A percentile compares a stretch with the other conserved stretches of the same genome.
These are phyloP conservation scores for Backusella psychrophila DNA, from an alignment of 192 early-diverging fungal species.

Conservation along the genomic window DNA sequence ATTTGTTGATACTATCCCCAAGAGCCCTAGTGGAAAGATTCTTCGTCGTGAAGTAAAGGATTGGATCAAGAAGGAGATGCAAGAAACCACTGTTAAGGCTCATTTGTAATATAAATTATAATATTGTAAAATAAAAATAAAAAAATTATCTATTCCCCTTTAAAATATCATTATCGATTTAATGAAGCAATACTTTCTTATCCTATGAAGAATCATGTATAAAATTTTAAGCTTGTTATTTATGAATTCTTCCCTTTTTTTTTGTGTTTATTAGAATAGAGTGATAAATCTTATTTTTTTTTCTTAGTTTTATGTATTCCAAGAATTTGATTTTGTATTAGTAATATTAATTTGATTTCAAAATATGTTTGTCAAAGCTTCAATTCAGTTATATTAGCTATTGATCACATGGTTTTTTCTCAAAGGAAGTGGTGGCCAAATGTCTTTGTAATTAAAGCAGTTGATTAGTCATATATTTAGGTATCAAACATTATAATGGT, in stretches of 20 bases:
- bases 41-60: slow-evolving; percentile 58
- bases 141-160: background rate
- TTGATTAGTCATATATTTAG: too few species aligned
- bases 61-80: slow-evolving; percentile 24
- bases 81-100: slow-evolving; percentile 7
- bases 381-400: background rate
- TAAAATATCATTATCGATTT: background rate
- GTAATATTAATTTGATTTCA: background rate
- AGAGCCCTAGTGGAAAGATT: slow-evolving; percentile 80
- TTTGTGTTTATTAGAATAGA: too few species aligned
- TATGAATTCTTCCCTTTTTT: too few species aligned
- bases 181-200: background rate
- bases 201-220: background rate
- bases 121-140: slow-evolving; percentile 8
- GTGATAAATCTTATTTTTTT: too few species aligned
- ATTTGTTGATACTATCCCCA: slow-evolving; percentile 72
- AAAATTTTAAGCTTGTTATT: background rate
- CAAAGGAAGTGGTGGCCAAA: background rate
- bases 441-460: too few species aligned
- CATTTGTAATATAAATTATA: slow-evolving; percentile 4
- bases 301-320: too few species aligned
- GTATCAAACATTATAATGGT: too few species aligned
- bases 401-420: background rate
- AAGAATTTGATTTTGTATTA: background rate
- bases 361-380: background rate